Conservation (phyloP, 139 green algal species). For the Haematococcus sp. region DNA sequence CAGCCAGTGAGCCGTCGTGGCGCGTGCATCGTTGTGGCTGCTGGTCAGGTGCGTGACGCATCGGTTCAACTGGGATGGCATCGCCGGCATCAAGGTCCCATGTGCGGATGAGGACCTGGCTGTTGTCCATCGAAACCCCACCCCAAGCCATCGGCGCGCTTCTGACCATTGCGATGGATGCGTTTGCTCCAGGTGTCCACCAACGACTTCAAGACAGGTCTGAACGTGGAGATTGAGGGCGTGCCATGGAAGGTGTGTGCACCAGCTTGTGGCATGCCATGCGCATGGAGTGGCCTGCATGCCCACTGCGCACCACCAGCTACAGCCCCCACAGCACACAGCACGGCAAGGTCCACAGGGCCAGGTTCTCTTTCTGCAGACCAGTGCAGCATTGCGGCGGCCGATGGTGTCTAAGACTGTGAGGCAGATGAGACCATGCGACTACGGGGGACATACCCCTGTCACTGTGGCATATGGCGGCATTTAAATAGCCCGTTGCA, state of each 20-base stretch:
- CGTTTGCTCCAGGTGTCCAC: conserved; percentile 43
- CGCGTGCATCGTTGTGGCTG: neutral
- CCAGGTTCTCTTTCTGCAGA: too few relatives aligned
- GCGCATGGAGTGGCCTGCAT: neutral
- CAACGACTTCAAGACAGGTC: conserved; percentile 95
- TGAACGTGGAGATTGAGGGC: conserved; percentile 86
- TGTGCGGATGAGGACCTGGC: neutral
- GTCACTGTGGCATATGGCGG: too few relatives aligned
- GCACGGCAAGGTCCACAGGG: too few relatives aligned
- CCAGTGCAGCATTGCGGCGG: too few relatives aligned
- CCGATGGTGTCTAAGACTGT: too few relatives aligned
- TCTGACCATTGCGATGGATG: neutral
- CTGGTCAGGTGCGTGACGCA: neutral
- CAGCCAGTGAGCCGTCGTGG: too few relatives aligned
- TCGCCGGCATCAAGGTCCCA: neutral
- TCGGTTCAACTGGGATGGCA: too few relatives aligned
- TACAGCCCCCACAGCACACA: neutral
- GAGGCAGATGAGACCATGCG: too few relatives aligned
- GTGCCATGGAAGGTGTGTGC: conserved; percentile 22
- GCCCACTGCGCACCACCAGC: neutral
- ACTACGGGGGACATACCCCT: too few relatives aligned
- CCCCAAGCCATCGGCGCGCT: neutral
- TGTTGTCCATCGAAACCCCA: neutral
- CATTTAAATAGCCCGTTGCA: too few relatives aligned
- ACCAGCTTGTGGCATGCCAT: neutral